Percentiles rank a stretch among this genome's conserved stretches.
Conservation (phyloP, 2,329 filamentous ascomycete genomes). For the Sphaerulina vaccinii region DNA sequence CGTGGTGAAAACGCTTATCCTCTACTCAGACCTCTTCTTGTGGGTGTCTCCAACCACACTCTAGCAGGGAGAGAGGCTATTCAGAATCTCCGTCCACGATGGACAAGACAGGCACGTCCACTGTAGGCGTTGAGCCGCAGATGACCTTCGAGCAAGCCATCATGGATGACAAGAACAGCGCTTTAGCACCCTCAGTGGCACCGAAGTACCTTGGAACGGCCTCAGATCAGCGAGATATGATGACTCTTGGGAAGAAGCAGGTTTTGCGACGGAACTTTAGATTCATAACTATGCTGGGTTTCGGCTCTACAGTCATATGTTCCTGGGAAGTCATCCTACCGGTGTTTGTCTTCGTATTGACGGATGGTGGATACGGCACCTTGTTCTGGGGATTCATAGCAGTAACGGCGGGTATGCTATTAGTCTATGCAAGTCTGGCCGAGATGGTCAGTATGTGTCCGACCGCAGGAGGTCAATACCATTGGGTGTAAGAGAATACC, state of each 20-base stretch:
- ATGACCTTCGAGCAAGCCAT: slow-evolving; percentile 3
- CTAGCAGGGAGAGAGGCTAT: background rate
- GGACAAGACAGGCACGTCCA: background rate
- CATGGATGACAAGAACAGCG: slow-evolving; percentile 10
- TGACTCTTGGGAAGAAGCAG: slow-evolving; percentile 25
- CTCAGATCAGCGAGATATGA: slow-evolving; percentile 26
- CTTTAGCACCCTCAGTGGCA: slow-evolving; percentile 12
- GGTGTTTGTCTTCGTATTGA: slow-evolving; percentile 32
- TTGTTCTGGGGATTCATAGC: slow-evolving; percentile 16
- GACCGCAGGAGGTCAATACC: slow-evolving; percentile 28
- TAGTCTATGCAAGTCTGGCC: slow-evolving; percentile 10
- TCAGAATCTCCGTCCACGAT: background rate
- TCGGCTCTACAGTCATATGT: slow-evolving; percentile 33
- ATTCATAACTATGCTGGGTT: slow-evolving; percentile 24
- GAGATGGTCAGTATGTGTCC: slow-evolving; percentile 19
- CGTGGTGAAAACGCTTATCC: background rate
- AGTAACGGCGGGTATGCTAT: slow-evolving; percentile 7
- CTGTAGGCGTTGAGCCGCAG: background rate
- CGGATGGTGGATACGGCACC: slow-evolving; percentile 26
- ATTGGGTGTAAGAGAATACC: slow-evolving; percentile 3
- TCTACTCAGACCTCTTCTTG: too few species aligned
- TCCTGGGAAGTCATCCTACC: slow-evolving; percentile 33
- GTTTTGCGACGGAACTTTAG: slow-evolving; percentile 8
- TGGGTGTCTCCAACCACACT: background rate
- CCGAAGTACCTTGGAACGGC: slow-evolving; percentile 25